Base-by-base conservation (phyloP, 495 filamentous ascomycete species). In the Trichoderma asperelloides region DNA sequence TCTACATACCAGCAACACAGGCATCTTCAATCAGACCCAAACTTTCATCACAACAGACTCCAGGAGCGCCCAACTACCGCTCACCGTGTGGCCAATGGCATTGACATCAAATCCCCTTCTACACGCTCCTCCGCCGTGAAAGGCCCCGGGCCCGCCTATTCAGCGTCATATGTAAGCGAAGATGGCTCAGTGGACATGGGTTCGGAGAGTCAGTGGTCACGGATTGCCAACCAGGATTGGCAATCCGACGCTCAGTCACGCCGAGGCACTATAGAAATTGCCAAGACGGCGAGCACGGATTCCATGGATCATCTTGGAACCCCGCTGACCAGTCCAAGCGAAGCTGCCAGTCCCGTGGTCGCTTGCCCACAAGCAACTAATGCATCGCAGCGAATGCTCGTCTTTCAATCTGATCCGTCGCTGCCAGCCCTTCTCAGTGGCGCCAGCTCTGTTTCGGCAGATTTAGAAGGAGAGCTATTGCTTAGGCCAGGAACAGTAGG, bases 391-490 rank as follows among this genome's bases (percentile, higher is more conserved):
- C 82, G 78, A 64, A 87, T 84, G 75, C 82, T 84, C 30, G 84
- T 84, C 47, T 90, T 87, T 72, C 86, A 83, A 45, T 91, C 89
- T 18, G 88, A 91, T 69, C 89, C 90, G 16, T 91, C 89, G 51
- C 82, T 93, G 7, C 90, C 90, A 3, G 90, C 90, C 47, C 83
- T 93, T 7, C 79, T 91, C 16, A 91, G 89, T 39, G 87, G 89
- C n/a, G 88, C 89, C n/a, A 91, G 89, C 33, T 93, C 90, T n/a
- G 78, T 91, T 23, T 92, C 88, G 23, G 86, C 80, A 15, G 82
- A 85, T 55, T 72, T 78, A 1, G 85, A 86, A 69, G 82, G 79
- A 7, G 83, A 86, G 39, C 82, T 85, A 55, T 75, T 85, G 16
- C 71, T 78, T 64, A 74, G 75, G n/a, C 83, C 83, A 7, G 82